Percentiles rank a stretch among this genome's conserved stretches.
phyloP scores from a whole-genome alignment of 139 green algal species.

The Chloropicon primus region DNA sequence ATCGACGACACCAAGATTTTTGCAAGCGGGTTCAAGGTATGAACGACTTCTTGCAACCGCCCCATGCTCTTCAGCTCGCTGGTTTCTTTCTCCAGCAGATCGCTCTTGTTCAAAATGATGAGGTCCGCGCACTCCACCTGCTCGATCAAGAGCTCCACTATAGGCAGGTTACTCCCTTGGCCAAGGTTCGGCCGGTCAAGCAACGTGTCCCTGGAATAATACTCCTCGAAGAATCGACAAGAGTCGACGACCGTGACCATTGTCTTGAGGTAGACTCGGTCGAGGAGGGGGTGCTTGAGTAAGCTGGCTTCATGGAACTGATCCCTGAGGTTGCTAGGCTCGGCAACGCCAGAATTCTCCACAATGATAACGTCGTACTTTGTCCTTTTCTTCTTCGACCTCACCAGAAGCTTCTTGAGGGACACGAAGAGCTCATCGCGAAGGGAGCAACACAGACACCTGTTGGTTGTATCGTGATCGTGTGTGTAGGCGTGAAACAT shows the following conservation, averaged over 20 bases:
- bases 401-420: neutral
- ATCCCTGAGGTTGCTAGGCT: conserved; percentile 81
- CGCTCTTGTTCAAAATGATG: conserved; percentile 82
- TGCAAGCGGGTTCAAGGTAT: conserved; percentile 69
- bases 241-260: conserved; percentile 74
- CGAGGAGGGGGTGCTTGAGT: conserved; percentile 46
- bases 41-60: conserved; percentile 48
- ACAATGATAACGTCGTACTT: conserved; percentile 53
- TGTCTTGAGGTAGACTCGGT: conserved; percentile 59
- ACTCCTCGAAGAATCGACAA: conserved; percentile 64
- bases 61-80: conserved; percentile 23
- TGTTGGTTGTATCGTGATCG: no score
- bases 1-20: conserved; percentile 7
- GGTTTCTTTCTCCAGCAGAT: conserved; percentile 27
- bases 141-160: conserved; percentile 87
- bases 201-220: conserved; percentile 40
- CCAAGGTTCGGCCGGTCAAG: conserved; percentile 70
- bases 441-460: neutral
- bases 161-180: conserved; percentile 60
- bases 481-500: no score
- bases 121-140: conserved; percentile 70
- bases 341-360: conserved; percentile 83
- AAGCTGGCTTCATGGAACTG: conserved; percentile 63
- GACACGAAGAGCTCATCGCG: neutral
- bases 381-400: neutral